These are phyloP conservation scores for Bolboschoenus planiculmis DNA, from an alignment of 176 grass and related monocot species.

Conservation along the genomic window DNA sequence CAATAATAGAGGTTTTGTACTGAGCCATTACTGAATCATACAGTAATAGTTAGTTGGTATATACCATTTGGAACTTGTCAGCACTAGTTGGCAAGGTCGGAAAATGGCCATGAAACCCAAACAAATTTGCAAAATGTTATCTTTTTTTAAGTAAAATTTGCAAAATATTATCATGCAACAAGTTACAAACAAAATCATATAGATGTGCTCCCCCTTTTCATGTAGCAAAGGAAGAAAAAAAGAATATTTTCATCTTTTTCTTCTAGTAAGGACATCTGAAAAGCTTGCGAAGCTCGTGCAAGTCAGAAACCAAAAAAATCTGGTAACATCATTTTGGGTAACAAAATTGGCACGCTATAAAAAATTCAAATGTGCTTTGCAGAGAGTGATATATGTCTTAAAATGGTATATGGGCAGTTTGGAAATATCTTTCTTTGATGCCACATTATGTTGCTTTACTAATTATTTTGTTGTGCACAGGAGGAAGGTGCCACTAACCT, in stretches of 20 bases:
- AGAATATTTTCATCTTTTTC: background rate
- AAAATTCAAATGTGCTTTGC: background rate
- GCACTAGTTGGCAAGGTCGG: background rate
- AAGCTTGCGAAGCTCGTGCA: background rate
- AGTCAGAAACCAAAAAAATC: background rate
- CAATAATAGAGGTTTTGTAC: background rate
- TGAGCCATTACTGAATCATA: background rate
- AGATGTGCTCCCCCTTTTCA: background rate
- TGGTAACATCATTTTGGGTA: background rate
- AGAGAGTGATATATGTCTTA: background rate
- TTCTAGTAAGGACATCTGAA: background rate
- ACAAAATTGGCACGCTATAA: background rate
- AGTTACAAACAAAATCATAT: background rate
- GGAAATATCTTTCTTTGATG: background rate
- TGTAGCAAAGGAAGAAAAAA: background rate
- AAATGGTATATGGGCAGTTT: background rate
- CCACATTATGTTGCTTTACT: background rate
- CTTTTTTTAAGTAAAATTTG: background rate
- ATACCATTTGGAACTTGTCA: background rate
- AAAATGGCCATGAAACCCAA: background rate
- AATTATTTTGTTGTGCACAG: constrained; percentile 25
- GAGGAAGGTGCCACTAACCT: constrained; percentile 96
- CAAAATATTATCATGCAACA: background rate
- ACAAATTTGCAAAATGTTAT: background rate
- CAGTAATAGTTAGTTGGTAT: background rate